Percentiles rank a stretch among this genome's conserved stretches.
Conservation (phyloP, 768 basidiomycete species). For the Porphyrellus cyaneotinctus region DNA sequence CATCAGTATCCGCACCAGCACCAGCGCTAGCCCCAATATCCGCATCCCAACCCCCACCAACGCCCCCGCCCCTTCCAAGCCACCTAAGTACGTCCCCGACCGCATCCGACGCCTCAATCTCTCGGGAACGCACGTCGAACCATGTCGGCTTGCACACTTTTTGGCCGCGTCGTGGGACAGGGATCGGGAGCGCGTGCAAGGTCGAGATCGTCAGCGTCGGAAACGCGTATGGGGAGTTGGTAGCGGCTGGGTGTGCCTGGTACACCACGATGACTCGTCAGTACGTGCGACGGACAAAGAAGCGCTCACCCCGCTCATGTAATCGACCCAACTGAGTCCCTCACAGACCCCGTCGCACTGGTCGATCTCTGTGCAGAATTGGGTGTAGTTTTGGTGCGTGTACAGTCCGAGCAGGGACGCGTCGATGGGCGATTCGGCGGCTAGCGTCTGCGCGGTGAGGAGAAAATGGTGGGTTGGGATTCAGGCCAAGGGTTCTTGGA, state of each 20-base stretch:
- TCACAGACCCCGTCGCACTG: conserved; percentile 68
- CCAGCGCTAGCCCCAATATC: too few relatives aligned
- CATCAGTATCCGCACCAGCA: too few relatives aligned
- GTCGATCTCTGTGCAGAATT: conserved; percentile 76
- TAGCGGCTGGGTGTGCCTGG: conserved; percentile 47
- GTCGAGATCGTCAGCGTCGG: conserved; percentile 78
- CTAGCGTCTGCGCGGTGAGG: conserved; percentile 49
- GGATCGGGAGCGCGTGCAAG: conserved; percentile 82
- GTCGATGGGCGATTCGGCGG: conserved; percentile 87
- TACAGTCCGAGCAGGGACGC: conserved; percentile 85
- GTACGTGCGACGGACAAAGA: background rate
- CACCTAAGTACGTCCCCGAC: conserved; percentile 54
- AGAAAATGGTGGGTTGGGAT: background rate
- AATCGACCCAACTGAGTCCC: conserved; percentile 74
- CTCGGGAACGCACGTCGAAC: conserved; percentile 59
- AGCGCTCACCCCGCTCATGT: conserved; percentile 51
- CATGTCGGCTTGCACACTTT: conserved; percentile 85
- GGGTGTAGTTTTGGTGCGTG: conserved; percentile 89
- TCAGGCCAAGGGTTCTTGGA: background rate
- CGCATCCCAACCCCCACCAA: conserved; percentile 11
- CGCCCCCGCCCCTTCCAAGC: conserved; percentile 38
- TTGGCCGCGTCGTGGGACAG: conserved; percentile 74
- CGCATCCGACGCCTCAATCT: conserved; percentile 57
- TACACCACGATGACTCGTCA: background rate
- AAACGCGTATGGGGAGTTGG: conserved; percentile 78